Evolutionary conservation across 2,329 filamentous ascomycete genomes (phyloP).

Genomic region (Fusarium falciforme): DNA sequence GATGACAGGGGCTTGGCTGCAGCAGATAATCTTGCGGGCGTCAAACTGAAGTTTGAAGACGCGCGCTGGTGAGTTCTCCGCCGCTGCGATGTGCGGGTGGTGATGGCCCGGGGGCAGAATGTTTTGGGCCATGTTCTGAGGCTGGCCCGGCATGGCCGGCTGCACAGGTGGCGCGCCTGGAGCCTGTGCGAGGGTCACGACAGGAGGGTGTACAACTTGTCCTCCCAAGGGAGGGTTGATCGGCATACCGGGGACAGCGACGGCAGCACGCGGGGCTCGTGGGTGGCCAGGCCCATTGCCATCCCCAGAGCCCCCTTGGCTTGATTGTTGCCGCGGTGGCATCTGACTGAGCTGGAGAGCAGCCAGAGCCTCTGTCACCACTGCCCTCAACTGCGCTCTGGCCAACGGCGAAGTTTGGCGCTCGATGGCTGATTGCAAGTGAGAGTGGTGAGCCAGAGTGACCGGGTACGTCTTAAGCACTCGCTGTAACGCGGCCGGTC

Average conservation of each 20-base stretch:
- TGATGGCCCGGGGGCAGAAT: conserved; percentile 35
- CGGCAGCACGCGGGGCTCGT: conserved; percentile 8
- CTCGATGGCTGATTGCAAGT: conserved; percentile 64
- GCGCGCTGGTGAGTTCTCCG: conserved; percentile 65
- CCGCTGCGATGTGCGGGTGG: conserved; percentile 59
- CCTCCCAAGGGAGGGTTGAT: neutral
- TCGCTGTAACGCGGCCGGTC: conserved; percentile 58
- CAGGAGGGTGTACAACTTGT: conserved; percentile 21
- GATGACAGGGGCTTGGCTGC: conserved; percentile 89
- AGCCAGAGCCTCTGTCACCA: conserved; percentile 60
- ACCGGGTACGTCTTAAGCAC: conserved; percentile 60
- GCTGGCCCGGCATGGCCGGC: conserved; percentile 15
- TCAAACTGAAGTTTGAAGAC: conserved; percentile 99
- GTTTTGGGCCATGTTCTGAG: conserved; percentile 17
- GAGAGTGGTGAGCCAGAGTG: conserved; percentile 59
- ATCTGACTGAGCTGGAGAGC: conserved; percentile 59
- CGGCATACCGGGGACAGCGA: conserved; percentile 8
- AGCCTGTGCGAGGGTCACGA: conserved; percentile 21
- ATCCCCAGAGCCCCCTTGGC: conserved; percentile 16
- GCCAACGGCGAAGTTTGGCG: conserved; percentile 60
- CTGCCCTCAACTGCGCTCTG: conserved; percentile 62
- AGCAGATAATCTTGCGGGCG: conserved; percentile 91
- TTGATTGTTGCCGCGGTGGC: conserved; percentile 39
- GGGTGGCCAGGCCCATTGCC: conserved; percentile 7
- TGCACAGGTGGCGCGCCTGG: conserved; percentile 38